Evolutionary conservation across 192 early-diverging fungal genomes (phyloP).

Genomic region (Coemansia sp.): DNA sequence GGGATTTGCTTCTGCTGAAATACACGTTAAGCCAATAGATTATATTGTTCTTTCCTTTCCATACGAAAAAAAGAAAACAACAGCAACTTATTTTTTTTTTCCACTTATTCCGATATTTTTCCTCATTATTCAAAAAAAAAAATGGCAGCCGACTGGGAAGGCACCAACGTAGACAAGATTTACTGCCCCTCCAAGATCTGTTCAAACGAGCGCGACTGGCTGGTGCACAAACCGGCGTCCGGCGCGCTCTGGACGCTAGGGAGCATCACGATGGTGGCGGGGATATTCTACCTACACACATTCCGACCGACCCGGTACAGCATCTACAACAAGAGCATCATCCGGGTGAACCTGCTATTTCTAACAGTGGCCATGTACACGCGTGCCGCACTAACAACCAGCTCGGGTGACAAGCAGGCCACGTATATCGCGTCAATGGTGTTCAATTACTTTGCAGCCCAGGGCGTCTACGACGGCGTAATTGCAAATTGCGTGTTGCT

Average conservation of each 20-base stretch:
- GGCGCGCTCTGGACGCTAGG: slow-evolving; percentile 21
- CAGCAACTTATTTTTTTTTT: too few relatives aligned
- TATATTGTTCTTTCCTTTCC: too few relatives aligned
- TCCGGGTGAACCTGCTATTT: slow-evolving; percentile 2
- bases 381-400: slow-evolving; percentile 15
- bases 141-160: too few relatives aligned
- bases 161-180: not conserved
- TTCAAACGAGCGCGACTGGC: slow-evolving; percentile 25
- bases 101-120: too few relatives aligned
- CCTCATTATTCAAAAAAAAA: too few relatives aligned
- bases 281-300: not conserved
- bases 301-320: not conserved
- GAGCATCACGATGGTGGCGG: slow-evolving; percentile 5
- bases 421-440: slow-evolving; percentile 14
- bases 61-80: too few relatives aligned
- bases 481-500: not conserved
- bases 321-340: not conserved
- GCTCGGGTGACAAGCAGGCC: not conserved
- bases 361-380: slow-evolving; percentile 15
- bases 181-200: slow-evolving; percentile 16
- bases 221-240: slow-evolving; percentile 8
- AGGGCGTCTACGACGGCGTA: slow-evolving; percentile 1
- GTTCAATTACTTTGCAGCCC: slow-evolving; percentile 20
- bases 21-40: too few relatives aligned
- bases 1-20: too few relatives aligned